Evolutionary conservation across 441 rosid genomes (phyloP).

Genomic region (Iberis amara): DNA sequence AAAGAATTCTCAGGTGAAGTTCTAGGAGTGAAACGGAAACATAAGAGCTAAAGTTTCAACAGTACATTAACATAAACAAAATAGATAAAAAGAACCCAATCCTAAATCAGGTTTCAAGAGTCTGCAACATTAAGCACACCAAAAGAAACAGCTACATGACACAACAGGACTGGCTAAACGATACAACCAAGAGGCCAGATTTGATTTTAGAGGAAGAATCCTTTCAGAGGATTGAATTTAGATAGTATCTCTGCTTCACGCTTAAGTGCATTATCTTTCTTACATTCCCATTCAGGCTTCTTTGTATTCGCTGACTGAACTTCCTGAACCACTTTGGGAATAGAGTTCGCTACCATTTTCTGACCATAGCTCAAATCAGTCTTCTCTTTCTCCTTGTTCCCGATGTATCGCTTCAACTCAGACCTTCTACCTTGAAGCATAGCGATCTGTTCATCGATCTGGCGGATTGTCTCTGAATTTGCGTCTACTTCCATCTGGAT

Average conservation of each 20-base stretch:
- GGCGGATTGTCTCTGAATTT: slow-evolving; percentile 38
- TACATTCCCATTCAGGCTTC: slow-evolving; percentile 51
- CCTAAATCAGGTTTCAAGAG: no score
- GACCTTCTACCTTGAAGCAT: slow-evolving; percentile 46
- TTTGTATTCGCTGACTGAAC: slow-evolving; percentile 53
- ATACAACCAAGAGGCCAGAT: no score
- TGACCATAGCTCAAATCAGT: slow-evolving; percentile 42
- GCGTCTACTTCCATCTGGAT: slow-evolving; percentile 54
- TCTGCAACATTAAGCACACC: no score
- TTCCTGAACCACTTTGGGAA: slow-evolving; percentile 48
- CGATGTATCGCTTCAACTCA: slow-evolving; percentile 38
- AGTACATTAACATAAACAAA: no score
- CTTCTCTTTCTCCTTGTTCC: slow-evolving; percentile 41
- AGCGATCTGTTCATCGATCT: slow-evolving; percentile 54
- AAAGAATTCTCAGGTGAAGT: no score
- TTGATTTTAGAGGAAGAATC: no score
- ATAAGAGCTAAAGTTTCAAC: no score
- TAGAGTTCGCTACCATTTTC: slow-evolving; percentile 46
- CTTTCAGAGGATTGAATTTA: no score
- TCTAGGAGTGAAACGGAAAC: no score
- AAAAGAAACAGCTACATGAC: no score
- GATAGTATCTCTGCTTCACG: slow-evolving; percentile 54
- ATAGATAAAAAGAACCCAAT: no score
- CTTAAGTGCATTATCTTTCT: slow-evolving; percentile 44
- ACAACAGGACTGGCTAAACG: no score